Conservation (phyloP, 2,329 filamentous ascomycete genomes). For the Huntiella omanensis region DNA sequence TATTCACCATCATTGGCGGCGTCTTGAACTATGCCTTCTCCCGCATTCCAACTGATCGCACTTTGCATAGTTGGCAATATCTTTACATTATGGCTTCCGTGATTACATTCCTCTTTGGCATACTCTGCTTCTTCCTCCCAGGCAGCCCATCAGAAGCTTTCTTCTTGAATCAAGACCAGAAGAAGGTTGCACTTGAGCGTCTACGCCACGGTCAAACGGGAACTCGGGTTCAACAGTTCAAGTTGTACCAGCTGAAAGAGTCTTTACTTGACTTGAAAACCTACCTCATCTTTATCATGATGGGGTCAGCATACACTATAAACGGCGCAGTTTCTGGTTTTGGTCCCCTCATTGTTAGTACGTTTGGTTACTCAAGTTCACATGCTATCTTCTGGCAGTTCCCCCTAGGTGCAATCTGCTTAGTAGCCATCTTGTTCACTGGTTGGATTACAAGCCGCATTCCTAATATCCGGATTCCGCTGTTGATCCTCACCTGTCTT, state of each 20-base stretch:
- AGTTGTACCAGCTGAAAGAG: conserved; percentile 38
- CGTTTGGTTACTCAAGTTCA: conserved; percentile 46
- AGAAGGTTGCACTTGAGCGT: conserved; percentile 44
- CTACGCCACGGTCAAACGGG: conserved; percentile 44
- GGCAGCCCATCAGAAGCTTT: conserved; percentile 48
- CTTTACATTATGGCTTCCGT: conserved; percentile 48
- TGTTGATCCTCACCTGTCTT: conserved; percentile 47
- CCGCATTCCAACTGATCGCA: conserved; percentile 25
- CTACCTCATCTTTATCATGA: conserved; percentile 47
- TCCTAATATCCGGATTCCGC: conserved; percentile 43
- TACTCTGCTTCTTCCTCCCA: conserved; percentile 46
- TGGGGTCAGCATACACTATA: conserved; percentile 48
- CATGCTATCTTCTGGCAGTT: conserved; percentile 57
- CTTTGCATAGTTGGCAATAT: conserved; percentile 41
- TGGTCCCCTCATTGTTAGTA: conserved; percentile 52
- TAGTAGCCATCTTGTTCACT: conserved; percentile 44
- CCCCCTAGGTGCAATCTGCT: conserved; percentile 49
- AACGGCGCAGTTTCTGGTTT: conserved; percentile 56
- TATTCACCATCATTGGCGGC: conserved; percentile 44
- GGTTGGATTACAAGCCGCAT: conserved; percentile 44
- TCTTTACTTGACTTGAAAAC: conserved; percentile 39
- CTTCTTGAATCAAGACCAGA: conserved; percentile 46
- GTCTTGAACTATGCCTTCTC: conserved; percentile 49
- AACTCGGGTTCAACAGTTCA: conserved; percentile 41
- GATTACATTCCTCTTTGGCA: conserved; percentile 44